Percentiles rank a stretch among this genome's conserved stretches.
phyloP scores from a whole-genome alignment of 73 alveolate species.

The Durusdinium trenchii region DNA sequence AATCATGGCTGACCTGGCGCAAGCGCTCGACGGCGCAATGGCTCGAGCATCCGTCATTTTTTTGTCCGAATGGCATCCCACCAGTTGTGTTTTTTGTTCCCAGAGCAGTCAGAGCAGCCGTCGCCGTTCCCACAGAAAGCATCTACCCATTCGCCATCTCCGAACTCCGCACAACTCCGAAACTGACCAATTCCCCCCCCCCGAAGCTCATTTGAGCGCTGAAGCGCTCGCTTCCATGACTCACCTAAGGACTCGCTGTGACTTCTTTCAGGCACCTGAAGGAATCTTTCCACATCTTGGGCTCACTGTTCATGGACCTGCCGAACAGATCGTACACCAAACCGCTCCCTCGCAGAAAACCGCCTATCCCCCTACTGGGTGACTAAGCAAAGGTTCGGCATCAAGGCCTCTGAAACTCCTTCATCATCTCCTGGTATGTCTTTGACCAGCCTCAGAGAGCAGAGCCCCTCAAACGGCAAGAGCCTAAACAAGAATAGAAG shows the following conservation, averaged over 20 bases:
- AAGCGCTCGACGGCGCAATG: too few species aligned
- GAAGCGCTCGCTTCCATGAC: too few species aligned
- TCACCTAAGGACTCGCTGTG: too few species aligned
- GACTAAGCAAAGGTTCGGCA: not conserved
- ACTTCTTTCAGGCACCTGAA: not conserved
- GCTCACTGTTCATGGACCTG: constrained; percentile 76
- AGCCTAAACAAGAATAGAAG: not conserved
- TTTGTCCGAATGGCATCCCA: not conserved
- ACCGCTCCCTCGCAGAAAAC: not conserved
- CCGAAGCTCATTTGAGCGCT: not conserved
- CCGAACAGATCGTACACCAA: not conserved
- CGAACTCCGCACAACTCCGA: not conserved
- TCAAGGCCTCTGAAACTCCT: constrained; percentile 20
- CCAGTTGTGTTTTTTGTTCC: not conserved
- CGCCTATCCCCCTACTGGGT: too few species aligned
- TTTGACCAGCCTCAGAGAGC: constrained; percentile 17
- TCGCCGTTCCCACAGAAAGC: too few species aligned
- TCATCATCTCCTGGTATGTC: constrained; percentile 33
- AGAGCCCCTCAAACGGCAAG: too few species aligned
- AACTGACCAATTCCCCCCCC: not conserved
- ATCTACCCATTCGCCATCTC: too few species aligned
- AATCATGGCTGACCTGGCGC: constrained; percentile 61
- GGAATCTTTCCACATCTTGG: constrained; percentile 71
- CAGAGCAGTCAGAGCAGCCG: not conserved
- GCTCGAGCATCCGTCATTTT: too few species aligned